Conservation (phyloP, 768 basidiomycete species). For the Boletus rubescentipes region DNA sequence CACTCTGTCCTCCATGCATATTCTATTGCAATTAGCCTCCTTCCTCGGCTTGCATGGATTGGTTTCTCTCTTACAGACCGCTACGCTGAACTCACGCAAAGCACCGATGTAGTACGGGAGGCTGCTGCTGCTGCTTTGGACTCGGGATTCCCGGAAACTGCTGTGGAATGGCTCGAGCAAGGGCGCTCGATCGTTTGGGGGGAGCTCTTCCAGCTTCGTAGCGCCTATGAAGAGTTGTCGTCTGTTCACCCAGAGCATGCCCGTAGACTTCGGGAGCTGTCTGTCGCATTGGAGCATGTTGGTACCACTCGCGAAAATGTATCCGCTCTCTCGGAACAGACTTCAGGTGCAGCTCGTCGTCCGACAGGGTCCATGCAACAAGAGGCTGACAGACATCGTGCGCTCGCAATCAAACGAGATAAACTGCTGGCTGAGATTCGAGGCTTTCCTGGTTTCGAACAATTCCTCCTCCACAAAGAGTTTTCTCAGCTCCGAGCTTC, state of each 20-base stretch:
- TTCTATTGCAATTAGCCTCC: slow-evolving; percentile 14
- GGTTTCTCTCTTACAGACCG: slow-evolving; percentile 19
- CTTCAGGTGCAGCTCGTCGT: neutral
- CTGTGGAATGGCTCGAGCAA: slow-evolving; percentile 14
- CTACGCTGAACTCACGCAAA: slow-evolving; percentile 7
- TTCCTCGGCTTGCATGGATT: slow-evolving; percentile 15
- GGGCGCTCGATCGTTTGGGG: slow-evolving; percentile 13
- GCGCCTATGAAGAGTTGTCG: slow-evolving; percentile 3
- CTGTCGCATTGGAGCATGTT: neutral
- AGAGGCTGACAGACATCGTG: neutral
- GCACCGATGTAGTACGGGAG: slow-evolving; percentile 18
- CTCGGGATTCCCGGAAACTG: neutral
- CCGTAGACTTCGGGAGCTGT: neutral
- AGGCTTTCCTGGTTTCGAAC: slow-evolving; percentile 1
- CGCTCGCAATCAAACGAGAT: slow-evolving; percentile 2
- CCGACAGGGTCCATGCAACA: neutral
- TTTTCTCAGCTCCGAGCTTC: neutral
- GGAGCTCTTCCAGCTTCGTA: slow-evolving; percentile 12
- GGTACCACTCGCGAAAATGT: neutral
- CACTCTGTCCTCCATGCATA: slow-evolving; percentile 19
- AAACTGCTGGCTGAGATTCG: neutral
- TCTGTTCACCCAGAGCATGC: neutral
- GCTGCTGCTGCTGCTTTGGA: slow-evolving; percentile 22
- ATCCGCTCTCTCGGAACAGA: neutral
- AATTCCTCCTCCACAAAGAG: neutral